These are phyloP conservation scores for Taphrina pruni DNA, from an alignment of 1,139 yeast genomes.

Conservation along the genomic window DNA sequence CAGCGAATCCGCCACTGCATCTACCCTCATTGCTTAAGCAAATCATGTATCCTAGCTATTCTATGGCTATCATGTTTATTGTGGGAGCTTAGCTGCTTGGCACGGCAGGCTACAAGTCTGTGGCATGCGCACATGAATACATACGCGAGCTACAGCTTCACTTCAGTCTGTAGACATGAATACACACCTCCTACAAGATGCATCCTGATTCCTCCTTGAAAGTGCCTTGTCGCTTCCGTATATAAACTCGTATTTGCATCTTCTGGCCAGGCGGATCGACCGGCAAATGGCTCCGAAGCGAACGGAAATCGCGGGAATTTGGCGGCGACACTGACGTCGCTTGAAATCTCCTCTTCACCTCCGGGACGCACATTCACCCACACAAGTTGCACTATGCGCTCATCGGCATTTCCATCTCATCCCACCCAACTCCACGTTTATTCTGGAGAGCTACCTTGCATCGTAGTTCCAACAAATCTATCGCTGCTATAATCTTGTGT, in stretches of 20 bases:
- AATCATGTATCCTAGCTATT: neutral
- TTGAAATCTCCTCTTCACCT: neutral
- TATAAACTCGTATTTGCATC: too few relatives aligned
- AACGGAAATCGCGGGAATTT: slow-evolving; percentile 3
- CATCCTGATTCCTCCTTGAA: too few relatives aligned
- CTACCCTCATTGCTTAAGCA: slow-evolving; percentile 93
- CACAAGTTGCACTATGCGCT: too few relatives aligned
- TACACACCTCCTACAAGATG: neutral
- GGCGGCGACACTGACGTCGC: slow-evolving; percentile 12
- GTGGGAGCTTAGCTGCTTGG: neutral
- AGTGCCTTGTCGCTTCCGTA: neutral
- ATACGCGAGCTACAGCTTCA: neutral
- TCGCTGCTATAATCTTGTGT: too few relatives aligned
- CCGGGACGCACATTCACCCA: too few relatives aligned
- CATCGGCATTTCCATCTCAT: too few relatives aligned
- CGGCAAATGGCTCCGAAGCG: neutral
- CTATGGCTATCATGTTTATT: slow-evolving; percentile 5
- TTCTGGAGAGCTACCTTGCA: neutral
- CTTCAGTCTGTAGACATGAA: neutral
- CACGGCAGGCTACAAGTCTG: slow-evolving; percentile 9
- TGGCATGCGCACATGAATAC: neutral
- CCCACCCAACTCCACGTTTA: too few relatives aligned
- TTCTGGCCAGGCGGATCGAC: neutral
- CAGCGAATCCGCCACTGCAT: slow-evolving; percentile 99
- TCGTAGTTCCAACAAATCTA: neutral